Evolutionary conservation across 1,139 yeast species (phyloP), one percentile per base, ranked within the genome.

Genomic region (Blastobotrys malaysiensis): DNA sequence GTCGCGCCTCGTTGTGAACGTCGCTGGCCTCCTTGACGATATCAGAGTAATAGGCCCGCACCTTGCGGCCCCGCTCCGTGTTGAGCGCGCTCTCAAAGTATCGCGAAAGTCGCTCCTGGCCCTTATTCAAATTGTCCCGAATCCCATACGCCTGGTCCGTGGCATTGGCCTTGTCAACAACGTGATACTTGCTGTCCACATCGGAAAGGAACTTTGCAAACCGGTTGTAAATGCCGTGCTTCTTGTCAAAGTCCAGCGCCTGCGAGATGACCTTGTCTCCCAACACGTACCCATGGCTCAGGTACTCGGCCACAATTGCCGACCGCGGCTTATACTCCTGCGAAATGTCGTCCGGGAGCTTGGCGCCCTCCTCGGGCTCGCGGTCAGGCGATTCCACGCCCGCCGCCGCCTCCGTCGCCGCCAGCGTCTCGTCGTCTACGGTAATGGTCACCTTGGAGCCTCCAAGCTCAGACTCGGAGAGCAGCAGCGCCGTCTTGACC

Each of bases 321-420:
- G 83, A 73, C 65, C 86, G 85, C 55, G 95, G 95, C 72, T 87
- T 87, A 61, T 81, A 82, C 65, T 87, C 95, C 69, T 87, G 95
- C 2, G 77, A 73, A 55, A 86, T 79, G 63, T 85, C 90, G 16
- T 59, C 57, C 44, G 56, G 52, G 3, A 59, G 44, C 20, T 57
- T 52, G 20, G 60, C 55, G 5, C 57, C 60, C 19, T 56, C 50
- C 22, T 59, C 55, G 3, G 56, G 57, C 13, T 63, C 60, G 24
- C 63, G 56, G 45, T 54, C 61, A n/a, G 62, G 57, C 43, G 59
- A 69, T 20, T 65, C 60, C 55, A 72, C 71, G 54, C 64, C 59
- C 53, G 70, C 71, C 31, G 61, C 64, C 14, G 60, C 57, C 44
- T 58, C 62, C 20, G 66, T 53, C 16, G 64, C 65, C 16, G 61